Base-by-base conservation (phyloP, 345 rosid species). In the Aethionema arabicum region DNA sequence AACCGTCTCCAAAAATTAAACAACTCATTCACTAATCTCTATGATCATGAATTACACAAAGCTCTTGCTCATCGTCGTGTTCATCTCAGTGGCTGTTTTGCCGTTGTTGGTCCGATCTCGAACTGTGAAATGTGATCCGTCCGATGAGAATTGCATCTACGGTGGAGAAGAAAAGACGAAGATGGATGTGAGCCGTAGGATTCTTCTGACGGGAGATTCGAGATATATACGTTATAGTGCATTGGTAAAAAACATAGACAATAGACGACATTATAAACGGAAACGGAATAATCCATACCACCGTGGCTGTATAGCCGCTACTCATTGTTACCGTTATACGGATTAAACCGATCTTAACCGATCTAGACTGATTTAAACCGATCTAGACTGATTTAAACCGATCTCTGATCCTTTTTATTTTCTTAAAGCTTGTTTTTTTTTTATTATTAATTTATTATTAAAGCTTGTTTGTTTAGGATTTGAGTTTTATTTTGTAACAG, bases 181-280 rank as follows among this genome's bases (percentile, higher is more conserved):
- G 9, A 50, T 57, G 8, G 61, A 65, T 35, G 53, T 7, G 13
- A 38, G 49, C 11, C 57, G 5, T 48, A 66, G 50, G 57, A 58
- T 31, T 57, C 35, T 56, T 21, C 15, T 38, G 48, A 31, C 51
- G 14, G 2, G 2, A 2, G 27, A 21, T 21, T 7, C 50, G 16
- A 63, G 65, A 49, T 56, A 71, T 59, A 68, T 82, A 38, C 73
- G 78, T 65, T 79, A 82, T 10, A 52, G 16, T 2, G 80, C 74
- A 32, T 48, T 79, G 27, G 54, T 37, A 47, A 33, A 27, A 27
- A 9, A 33, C 4, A 38, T 68, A 2, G 78, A 76, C 6, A 72
- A 68, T 59, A 66, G 35, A n/a, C 63, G 38, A 27, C 69, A 56
- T 5, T 80, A 80, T 11, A 4, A 52, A 3, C 5, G 1, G 8